These are phyloP conservation scores for Termitomyces sp. DNA, from an alignment of 768 basidiomycete genomes.

Conservation along the genomic window DNA sequence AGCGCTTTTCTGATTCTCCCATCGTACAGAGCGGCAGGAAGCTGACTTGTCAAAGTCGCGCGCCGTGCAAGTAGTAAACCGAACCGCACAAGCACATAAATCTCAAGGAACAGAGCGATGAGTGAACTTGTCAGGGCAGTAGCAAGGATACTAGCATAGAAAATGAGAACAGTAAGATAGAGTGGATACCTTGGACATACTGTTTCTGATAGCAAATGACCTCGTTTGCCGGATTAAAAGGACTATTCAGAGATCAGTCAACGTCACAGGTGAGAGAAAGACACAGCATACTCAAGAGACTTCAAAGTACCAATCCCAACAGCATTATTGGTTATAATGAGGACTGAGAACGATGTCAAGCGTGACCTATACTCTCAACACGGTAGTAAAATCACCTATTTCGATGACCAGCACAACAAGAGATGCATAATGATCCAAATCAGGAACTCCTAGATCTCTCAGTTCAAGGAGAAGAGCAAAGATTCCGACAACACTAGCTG, in stretches of 20 bases:
- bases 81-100: constrained; percentile 7
- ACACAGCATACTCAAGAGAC: background rate
- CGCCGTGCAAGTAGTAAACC: constrained; percentile 1
- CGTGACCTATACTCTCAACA: background rate
- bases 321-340: constrained; percentile 12
- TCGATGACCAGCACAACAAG: constrained; percentile 4
- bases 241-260: background rate
- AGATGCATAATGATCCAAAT: constrained; percentile 6
- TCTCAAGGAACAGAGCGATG: constrained; percentile 2
- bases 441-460: constrained; percentile 7
- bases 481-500: constrained; percentile 9
- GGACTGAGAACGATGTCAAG: constrained; percentile 1
- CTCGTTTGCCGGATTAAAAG: background rate
- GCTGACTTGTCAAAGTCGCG: constrained; percentile 1
- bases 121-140: constrained; percentile 12
- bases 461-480: constrained; percentile 10
- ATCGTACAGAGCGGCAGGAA: constrained; percentile 1
- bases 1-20: constrained; percentile 6
- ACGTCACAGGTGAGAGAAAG: background rate
- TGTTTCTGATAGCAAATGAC: constrained; percentile 13
- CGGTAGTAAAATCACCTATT: constrained; percentile 3
- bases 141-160: constrained; percentile 6
- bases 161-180: background rate
- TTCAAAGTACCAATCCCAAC: constrained; percentile 9
- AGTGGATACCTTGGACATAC: background rate